These are phyloP conservation scores for Triticum turgidum DNA, from an alignment of 176 grass and related monocot genomes.

Conservation along the genomic window DNA sequence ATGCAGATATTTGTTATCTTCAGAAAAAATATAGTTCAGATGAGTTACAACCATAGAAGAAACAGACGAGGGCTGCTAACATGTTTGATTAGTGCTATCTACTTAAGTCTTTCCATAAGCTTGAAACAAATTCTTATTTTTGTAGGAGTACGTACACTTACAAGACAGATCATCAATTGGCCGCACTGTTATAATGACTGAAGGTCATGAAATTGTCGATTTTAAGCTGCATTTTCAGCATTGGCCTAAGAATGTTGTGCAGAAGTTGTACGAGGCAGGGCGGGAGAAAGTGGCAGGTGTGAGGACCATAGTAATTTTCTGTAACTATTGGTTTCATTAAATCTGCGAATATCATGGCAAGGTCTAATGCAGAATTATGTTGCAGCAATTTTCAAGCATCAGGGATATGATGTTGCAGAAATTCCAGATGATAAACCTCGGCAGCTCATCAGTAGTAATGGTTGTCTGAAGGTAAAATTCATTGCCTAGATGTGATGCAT, in stretches of 20 bases:
- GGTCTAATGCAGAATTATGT: constrained; percentile 27
- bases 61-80: not conserved
- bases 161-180: constrained; percentile 45
- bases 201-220: constrained; percentile 68
- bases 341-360: not conserved
- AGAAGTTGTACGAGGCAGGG: constrained; percentile 68
- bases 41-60: not conserved
- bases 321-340: not conserved
- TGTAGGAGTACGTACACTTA: constrained; percentile 57
- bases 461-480: constrained; percentile 60
- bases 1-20: not conserved
- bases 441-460: constrained; percentile 48
- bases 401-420: constrained; percentile 72
- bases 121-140: constrained; percentile 21
- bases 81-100: not conserved
- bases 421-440: constrained; percentile 57
- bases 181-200: constrained; percentile 54
- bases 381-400: constrained; percentile 87
- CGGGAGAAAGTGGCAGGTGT: constrained; percentile 86
- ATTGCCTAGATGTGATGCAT: not conserved
- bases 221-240: constrained; percentile 71
- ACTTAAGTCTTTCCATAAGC: not conserved
- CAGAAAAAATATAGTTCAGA: not conserved
- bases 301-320: not conserved
- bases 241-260: constrained; percentile 60